These are phyloP conservation scores for Aspergillus bertholletiae DNA, from an alignment of 495 filamentous ascomycete species.

Conservation along the genomic window DNA sequence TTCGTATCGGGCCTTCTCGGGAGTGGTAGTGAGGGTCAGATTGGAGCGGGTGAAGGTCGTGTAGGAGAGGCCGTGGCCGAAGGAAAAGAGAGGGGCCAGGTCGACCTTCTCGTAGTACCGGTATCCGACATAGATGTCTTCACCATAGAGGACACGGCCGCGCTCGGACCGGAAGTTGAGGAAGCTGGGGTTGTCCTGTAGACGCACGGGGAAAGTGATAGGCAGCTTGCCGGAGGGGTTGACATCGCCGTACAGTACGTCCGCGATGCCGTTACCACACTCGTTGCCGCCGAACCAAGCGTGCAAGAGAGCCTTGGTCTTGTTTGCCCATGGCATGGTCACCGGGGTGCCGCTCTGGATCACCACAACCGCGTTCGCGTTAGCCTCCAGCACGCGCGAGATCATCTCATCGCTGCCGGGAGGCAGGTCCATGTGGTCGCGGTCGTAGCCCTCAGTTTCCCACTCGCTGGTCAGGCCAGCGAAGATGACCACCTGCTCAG, in stretches of 20 bases:
- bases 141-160: conserved; percentile 70
- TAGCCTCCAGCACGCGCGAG: conserved; percentile 62
- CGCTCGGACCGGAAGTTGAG: conserved; percentile 79
- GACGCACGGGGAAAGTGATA: conserved; percentile 60
- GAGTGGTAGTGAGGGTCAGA: conserved; percentile 43
- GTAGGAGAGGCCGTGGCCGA: conserved; percentile 82
- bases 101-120: conserved; percentile 73
- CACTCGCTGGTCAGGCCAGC: conserved; percentile 81
- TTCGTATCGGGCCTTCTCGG: conserved; percentile 24
- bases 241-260: conserved; percentile 52
- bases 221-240: conserved; percentile 57
- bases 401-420: conserved; percentile 74
- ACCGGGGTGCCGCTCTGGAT: conserved; percentile 84
- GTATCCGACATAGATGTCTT: conserved; percentile 81
- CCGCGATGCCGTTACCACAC: conserved; percentile 60
- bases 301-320: conserved; percentile 66
- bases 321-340: conserved; percentile 75
- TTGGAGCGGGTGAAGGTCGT: conserved; percentile 69
- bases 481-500: conserved; percentile 73
- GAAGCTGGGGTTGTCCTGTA: conserved; percentile 73
- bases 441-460: conserved; percentile 86
- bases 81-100: conserved; percentile 66
- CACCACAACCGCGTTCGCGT: conserved; percentile 72
- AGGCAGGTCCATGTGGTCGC: conserved; percentile 79
- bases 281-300: conserved; percentile 72